Base-by-base conservation (phyloP, 2,329 filamentous ascomycete genomes). In the Dothistroma pini region DNA sequence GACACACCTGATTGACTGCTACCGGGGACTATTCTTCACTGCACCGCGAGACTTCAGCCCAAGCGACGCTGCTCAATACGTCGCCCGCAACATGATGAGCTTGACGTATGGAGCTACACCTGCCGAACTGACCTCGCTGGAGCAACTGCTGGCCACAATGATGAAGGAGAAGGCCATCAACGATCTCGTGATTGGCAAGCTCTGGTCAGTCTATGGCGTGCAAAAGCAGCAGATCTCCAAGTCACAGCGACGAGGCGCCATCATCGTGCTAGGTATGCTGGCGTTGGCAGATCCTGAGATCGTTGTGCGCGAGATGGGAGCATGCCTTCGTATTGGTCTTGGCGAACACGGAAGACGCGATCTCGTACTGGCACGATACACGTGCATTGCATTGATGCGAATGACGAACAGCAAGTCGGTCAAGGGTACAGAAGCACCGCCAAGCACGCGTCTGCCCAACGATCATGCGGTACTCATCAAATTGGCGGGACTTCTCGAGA, bases 41-140 rank as follows among this genome's bases (percentile, higher is more conserved):
- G 93, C 96, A 0, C 95, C 95, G 0, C 91, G 92, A 62, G 87
- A 87, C 4, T 97, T 96, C 77, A 91, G 84, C 61, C 80, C 87
- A 32, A 97, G 97, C 68, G 93, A 97, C 72, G 88, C 93, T 2
- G 93, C 95, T 53, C 97, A 96, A 75, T 99, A 96, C 73, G 89
- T 99, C 71, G 93, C 93, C 29, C 87, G 93, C 64, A 99, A 97
- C 77, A 99, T 99, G 93, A 97, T 97, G 76, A 97, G 93, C 81
- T 79, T 99, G 71, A 99, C 95, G 0, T 97, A 96, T 75, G 93
- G 93, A 31, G 93, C 93, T 1, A 96, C 93, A 0, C 91, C 93
- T 0, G 95, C 96, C 0, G 95, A 99, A 74, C 80, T 99, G 58
- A 99, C 95, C 0, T 97, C 92, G 52, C 82, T 99, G 9, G 95